Conservation (phyloP, 441 rosid species). For the Adansonia madagascariensis region DNA sequence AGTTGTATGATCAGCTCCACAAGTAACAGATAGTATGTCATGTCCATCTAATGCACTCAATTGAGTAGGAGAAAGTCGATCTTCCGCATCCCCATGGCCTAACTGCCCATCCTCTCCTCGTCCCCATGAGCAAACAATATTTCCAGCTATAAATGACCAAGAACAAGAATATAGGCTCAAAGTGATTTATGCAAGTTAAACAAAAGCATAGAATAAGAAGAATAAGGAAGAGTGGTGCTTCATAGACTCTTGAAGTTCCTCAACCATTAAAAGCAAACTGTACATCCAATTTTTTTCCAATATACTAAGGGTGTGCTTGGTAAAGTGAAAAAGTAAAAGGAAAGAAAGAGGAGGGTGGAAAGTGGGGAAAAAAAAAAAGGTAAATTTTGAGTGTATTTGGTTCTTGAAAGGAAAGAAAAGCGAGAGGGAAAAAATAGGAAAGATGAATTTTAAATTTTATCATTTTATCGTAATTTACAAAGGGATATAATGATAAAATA, state of each 20-base stretch:
- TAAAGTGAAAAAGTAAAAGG: background rate
- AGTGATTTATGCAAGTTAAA: slow-evolving; percentile 9
- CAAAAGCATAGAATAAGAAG: background rate
- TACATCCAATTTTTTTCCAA: background rate
- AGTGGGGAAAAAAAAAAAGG: too few species aligned
- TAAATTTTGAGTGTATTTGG: too few species aligned
- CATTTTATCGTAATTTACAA: too few species aligned
- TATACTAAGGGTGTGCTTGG: background rate
- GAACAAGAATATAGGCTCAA: slow-evolving; percentile 3
- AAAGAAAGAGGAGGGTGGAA: background rate
- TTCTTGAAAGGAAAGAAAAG: too few species aligned
- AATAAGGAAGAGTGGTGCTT: background rate
- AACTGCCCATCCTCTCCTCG: slow-evolving; percentile 98
- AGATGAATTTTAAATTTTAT: too few species aligned
- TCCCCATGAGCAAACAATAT: slow-evolving; percentile 93
- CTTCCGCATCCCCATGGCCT: slow-evolving; percentile 96
- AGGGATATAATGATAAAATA: too few species aligned
- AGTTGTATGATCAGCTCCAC: slow-evolving; percentile 94
- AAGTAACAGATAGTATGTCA: slow-evolving; percentile 67
- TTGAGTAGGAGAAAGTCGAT: slow-evolving; percentile 75
- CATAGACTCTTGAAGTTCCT: background rate
- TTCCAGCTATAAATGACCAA: slow-evolving; percentile 66
- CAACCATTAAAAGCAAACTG: background rate
- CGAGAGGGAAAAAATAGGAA: too few species aligned
- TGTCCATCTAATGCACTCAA: slow-evolving; percentile 71